Percentiles rank a stretch among this genome's conserved stretches.
These are phyloP conservation scores for Asterella californica DNA, from an alignment of 225 moss, liverwort and hornwort species.

Conservation along the genomic window DNA sequence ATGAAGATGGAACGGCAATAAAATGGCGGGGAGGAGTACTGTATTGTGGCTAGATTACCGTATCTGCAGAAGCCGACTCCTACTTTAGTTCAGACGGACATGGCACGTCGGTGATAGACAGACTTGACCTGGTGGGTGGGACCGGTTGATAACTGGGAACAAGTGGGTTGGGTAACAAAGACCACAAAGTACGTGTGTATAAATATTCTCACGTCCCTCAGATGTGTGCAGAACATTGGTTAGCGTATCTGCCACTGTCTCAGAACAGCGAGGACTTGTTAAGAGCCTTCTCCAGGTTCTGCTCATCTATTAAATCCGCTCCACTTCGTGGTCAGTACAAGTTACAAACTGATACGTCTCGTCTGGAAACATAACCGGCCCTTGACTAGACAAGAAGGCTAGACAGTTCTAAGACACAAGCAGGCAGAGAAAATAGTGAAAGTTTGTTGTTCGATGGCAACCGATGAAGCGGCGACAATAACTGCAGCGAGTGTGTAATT, in stretches of 20 bases:
- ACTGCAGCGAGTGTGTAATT: not conserved
- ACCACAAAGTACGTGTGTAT: not conserved
- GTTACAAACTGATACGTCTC: not conserved
- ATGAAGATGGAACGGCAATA: not conserved
- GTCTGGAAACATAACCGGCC: not conserved
- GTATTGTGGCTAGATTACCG: not conserved
- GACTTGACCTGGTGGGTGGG: conserved; percentile 1
- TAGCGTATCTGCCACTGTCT: not conserved
- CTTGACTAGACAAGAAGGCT: not conserved
- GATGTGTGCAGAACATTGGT: not conserved
- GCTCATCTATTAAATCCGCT: not conserved
- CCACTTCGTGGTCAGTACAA: not conserved
- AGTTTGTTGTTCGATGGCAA: not conserved
- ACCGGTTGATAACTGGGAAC: not conserved
- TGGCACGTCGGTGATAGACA: not conserved
- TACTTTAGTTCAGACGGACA: not conserved
- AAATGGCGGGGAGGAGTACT: not conserved
- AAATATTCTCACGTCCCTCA: conserved; percentile 1
- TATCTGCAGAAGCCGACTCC: not conserved
- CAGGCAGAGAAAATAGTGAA: not conserved
- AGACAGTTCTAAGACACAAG: not conserved
- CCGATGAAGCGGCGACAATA: not conserved
- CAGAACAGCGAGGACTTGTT: not conserved
- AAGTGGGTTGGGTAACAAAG: not conserved
- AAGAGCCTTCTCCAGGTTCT: not conserved